A percentile compares a stretch with the other conserved stretches of the same genome.
Evolutionary conservation across 805 yeast species (phyloP).

Genomic region (Nakazawaea laoshanensis): DNA sequence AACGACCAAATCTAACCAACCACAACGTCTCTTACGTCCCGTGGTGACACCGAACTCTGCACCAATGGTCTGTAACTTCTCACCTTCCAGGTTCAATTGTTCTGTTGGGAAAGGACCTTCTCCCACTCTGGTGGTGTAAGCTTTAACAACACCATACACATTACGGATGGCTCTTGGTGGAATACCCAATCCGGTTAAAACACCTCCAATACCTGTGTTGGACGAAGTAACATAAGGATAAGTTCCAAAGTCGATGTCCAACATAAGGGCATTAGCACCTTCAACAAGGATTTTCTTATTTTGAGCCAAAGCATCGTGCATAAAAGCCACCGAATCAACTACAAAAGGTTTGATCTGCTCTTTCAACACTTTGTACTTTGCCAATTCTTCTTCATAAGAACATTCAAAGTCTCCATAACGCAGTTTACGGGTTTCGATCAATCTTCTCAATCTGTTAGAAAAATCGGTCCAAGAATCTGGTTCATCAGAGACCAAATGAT

Average conservation of each 20-base stretch:
- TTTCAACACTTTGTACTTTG: constrained; percentile 64
- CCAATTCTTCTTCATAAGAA: constrained; percentile 74
- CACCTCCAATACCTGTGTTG: constrained; percentile 96
- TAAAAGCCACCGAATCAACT: constrained; percentile 82
- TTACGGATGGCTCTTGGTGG: constrained; percentile 83
- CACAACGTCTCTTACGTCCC: constrained; percentile 98
- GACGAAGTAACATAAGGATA: constrained; percentile 97
- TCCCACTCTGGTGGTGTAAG: constrained; percentile 97
- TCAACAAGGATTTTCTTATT: constrained; percentile 88
- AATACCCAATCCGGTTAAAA: constrained; percentile 89
- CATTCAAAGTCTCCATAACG: constrained; percentile 93
- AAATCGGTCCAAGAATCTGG: constrained; percentile 93
- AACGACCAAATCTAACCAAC: constrained; percentile 97
- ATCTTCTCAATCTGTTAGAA: constrained; percentile 64
- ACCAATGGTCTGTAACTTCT: constrained; percentile 81
- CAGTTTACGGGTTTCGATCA: constrained; percentile 72
- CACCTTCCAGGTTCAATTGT: constrained; percentile 83
- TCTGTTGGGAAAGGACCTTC: constrained; percentile 99
- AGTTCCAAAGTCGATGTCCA: constrained; percentile 96
- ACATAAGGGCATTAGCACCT: constrained; percentile 98
- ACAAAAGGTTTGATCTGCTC: constrained; percentile 81
- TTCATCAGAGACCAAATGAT: constrained; percentile 85
- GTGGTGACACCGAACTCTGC: constrained; percentile 98
- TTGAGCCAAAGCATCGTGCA: constrained; percentile 64
- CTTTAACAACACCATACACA: constrained; percentile 94